A percentile compares a stretch with the other conserved stretches of the same genome.
Evolutionary conservation across 75 land plant genomes (phyloP).

Genomic region (Pinus albicaulis): DNA sequence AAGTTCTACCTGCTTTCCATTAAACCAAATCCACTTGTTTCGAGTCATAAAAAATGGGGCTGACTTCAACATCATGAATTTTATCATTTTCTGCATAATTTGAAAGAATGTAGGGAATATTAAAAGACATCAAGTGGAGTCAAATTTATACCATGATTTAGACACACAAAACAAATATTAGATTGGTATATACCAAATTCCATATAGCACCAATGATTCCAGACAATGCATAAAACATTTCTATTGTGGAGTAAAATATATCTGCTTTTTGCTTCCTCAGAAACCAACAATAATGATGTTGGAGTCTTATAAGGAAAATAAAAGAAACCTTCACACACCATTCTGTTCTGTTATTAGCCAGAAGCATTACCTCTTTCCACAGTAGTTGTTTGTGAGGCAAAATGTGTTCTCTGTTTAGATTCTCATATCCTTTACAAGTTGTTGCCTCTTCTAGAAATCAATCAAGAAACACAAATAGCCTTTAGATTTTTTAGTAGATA

Average conservation of each 20-base stretch:
- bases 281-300: conserved; percentile 58
- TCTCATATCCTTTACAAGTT: conserved; percentile 74
- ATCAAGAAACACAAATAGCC: too few relatives aligned
- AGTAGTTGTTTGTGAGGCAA: conserved; percentile 90
- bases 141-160: conserved; percentile 73
- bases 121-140: not conserved
- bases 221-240: conserved; percentile 59
- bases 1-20: not conserved
- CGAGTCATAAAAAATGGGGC: not conserved
- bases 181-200: conserved; percentile 61
- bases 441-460: conserved; percentile 88
- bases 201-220: conserved; percentile 82
- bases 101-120: not conserved
- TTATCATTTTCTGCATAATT: not conserved
- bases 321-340: conserved; percentile 57
- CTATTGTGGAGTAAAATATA: conserved; percentile 15
- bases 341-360: conserved; percentile 19
- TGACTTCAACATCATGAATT: not conserved
- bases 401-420: conserved; percentile 73
- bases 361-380: conserved; percentile 77
- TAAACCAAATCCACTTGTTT: not conserved
- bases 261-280: conserved; percentile 48
- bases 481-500: too few relatives aligned
- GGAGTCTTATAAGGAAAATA: conserved; percentile 64
- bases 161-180: conserved; percentile 54